Evolutionary conservation across 768 basidiomycete species (phyloP).

Genomic region (Podaxis sp.): DNA sequence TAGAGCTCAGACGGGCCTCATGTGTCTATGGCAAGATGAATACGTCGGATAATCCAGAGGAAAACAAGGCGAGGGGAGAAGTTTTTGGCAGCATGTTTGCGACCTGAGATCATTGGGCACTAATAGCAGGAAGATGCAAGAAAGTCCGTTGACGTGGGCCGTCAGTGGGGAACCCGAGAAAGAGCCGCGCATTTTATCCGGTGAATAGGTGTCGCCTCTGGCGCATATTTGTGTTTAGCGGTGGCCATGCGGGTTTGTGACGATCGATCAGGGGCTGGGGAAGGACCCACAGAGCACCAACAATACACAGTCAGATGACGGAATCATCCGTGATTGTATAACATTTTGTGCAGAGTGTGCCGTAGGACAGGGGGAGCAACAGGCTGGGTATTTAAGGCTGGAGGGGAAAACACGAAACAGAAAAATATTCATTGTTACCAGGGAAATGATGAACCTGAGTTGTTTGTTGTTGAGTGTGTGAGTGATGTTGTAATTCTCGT

Average conservation of each 20-base stretch:
- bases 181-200: constrained; percentile 26
- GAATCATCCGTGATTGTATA: not conserved
- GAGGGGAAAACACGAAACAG: not conserved
- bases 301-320: not conserved
- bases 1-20: constrained; percentile 3
- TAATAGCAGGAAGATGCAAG: not conserved
- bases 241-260: not conserved
- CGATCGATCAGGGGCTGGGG: not conserved
- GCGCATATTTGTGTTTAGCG: not conserved
- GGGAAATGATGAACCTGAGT: constrained; percentile 17
- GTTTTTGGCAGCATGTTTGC: not conserved
- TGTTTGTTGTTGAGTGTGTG: constrained; percentile 14
- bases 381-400: not conserved
- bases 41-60: constrained; percentile 3
- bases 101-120: not conserved
- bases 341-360: not conserved
- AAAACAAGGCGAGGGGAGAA: not conserved
- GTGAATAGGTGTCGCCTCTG: constrained; percentile 5
- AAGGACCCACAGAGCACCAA: not conserved
- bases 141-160: constrained; percentile 22
- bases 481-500: constrained; percentile 7
- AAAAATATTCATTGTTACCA: not conserved
- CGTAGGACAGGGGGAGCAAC: not conserved
- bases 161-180: constrained; percentile 18
- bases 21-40: not conserved